Percentiles rank a stretch among this genome's conserved stretches.
These are phyloP conservation scores for Flaveria sonorensis DNA, from an alignment of 129 eudicot species.

Conservation along the genomic window DNA sequence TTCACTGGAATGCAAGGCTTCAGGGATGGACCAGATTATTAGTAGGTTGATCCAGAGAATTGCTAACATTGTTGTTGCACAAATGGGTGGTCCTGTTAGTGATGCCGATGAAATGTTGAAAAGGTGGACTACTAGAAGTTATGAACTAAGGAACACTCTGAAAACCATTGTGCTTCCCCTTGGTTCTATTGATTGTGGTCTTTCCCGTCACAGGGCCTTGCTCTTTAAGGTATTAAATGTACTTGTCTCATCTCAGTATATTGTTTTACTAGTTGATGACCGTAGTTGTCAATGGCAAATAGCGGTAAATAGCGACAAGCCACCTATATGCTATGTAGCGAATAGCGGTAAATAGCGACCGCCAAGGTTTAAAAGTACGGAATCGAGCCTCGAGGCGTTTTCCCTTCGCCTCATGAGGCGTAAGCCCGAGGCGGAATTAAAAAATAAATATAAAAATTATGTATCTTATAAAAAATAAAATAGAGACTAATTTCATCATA, in stretches of 20 bases:
- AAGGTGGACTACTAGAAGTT: conserved; percentile 68
- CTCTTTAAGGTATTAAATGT: conserved; percentile 74
- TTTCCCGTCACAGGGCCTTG: conserved; percentile 94
- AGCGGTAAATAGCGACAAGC: no score
- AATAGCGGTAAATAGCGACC: no score
- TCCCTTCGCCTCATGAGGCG: no score
- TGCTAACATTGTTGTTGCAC: conserved; percentile 73
- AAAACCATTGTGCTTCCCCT: conserved; percentile 80
- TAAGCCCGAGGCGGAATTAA: no score
- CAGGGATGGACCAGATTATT: conserved; percentile 43
- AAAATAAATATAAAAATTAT: no score
- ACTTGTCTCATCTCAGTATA: conserved; percentile 19
- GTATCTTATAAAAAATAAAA: no score
- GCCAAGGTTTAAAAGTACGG: no score
- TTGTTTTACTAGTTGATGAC: conserved; percentile 9
- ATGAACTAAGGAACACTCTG: conserved; percentile 49
- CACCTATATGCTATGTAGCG: no score
- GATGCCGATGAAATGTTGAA: conserved; percentile 78
- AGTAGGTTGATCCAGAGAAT: conserved; percentile 65
- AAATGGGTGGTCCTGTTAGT: conserved; percentile 94
- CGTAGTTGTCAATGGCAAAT: no score
- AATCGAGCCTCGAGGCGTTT: no score
- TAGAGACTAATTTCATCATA: no score
- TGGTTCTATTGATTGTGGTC: conserved; percentile 88
- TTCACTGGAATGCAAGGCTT: conserved; percentile 53